Conservation (phyloP, 2,329 filamentous ascomycete species). For the Fusarium citri region DNA sequence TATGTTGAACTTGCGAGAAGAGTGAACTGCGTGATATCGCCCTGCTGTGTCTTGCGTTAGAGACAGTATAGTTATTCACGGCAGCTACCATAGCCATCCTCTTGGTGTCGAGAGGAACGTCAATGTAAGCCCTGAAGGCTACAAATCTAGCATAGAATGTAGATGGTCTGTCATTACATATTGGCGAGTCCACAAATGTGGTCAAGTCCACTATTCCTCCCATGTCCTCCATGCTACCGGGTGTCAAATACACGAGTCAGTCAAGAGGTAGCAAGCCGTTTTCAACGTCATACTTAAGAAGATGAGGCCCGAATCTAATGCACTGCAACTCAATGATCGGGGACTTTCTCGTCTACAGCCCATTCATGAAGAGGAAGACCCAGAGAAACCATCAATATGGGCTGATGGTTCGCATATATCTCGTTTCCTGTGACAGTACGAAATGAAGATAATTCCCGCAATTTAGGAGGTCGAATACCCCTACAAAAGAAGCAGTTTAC, state of each 20-base stretch:
- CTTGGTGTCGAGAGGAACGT: not conserved
- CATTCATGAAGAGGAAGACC: not conserved
- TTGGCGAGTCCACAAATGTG: not conserved
- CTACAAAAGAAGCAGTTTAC: too few species aligned
- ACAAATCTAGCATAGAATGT: not conserved
- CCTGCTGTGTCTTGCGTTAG: not conserved
- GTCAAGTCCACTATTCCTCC: not conserved
- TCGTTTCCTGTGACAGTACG: not conserved
- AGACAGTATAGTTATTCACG: not conserved
- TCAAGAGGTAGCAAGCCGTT: not conserved
- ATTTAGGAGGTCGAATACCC: too few species aligned
- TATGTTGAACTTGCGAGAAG: not conserved
- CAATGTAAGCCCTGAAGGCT: not conserved
- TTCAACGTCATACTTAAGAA: not conserved
- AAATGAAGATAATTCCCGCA: fast-evolving
- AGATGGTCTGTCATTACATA: not conserved
- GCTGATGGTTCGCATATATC: not conserved
- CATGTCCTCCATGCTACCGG: not conserved
- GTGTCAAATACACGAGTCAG: slow-evolving; percentile 7
- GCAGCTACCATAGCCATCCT: not conserved
- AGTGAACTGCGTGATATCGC: not conserved
- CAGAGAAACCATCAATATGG: not conserved
- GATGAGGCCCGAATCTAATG: slow-evolving; percentile 19
- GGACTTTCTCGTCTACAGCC: not conserved
- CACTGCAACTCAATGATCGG: slow-evolving; percentile 1